Percentiles rank a stretch among this genome's conserved stretches.
Evolutionary conservation across 306 rosid genomes (phyloP).

Genomic region (Datisca glomerata): DNA sequence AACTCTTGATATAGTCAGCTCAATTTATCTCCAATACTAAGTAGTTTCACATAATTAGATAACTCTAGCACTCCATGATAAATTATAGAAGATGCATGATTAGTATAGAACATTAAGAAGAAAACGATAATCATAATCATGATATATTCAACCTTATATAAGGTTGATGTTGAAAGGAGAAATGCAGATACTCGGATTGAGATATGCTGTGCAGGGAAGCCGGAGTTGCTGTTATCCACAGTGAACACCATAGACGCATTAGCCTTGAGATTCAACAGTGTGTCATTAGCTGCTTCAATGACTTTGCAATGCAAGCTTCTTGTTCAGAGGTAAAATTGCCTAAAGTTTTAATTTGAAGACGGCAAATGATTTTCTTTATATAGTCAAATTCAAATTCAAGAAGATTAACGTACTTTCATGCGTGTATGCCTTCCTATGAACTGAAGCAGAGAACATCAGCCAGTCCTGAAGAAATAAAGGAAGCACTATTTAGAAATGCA

Average conservation of each 20-base stretch:
- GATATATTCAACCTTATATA: too few species aligned
- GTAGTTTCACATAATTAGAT: too few species aligned
- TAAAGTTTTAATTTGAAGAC: not conserved
- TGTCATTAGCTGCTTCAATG: constrained; percentile 58
- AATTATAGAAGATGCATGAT: too few species aligned
- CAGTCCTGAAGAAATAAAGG: not conserved
- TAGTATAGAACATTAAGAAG: too few species aligned
- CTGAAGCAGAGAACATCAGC: not conserved
- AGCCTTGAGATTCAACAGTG: constrained; percentile 62
- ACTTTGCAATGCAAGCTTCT: constrained; percentile 62
- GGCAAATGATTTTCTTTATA: not conserved
- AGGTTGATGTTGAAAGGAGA: constrained; percentile 56
- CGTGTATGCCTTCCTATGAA: not conserved
- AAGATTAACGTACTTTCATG: not conserved
- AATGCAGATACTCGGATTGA: constrained; percentile 27
- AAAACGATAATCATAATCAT: too few species aligned
- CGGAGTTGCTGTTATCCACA: constrained; percentile 39
- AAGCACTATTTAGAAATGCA: too few species aligned
- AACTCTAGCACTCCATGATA: too few species aligned
- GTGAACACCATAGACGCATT: constrained; percentile 46
- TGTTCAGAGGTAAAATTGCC: constrained; percentile 40
- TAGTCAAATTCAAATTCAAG: not conserved
- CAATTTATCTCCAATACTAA: too few species aligned
- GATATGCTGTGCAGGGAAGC: constrained; percentile 57
- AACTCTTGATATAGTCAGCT: too few species aligned